Evolutionary conservation across 2,329 filamentous ascomycete species (phyloP), one percentile per base, ranked within the genome.

Genomic region (Magnaporthales sp.): DNA sequence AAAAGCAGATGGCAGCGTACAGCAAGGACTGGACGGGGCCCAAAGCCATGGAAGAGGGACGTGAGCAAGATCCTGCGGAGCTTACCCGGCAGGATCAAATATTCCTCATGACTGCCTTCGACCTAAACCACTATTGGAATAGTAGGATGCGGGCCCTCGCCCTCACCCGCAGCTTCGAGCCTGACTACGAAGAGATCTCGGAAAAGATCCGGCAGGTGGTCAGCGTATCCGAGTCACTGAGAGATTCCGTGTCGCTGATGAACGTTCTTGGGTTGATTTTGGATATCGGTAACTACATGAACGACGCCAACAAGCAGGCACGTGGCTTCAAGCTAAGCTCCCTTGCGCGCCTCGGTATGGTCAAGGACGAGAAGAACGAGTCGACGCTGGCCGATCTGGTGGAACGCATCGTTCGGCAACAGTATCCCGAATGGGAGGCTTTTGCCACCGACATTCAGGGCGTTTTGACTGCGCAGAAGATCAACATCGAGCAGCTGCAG

Each of bases 201-300:
- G 82, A 85, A 58, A 96, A 95, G 80, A 86, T 98, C 68, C 89
- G 89, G 70, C 89, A 95, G 68, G 88, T 99, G n/a, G 91, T 96
- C 46, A 81, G 82, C 31, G 93, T 97, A 9, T 94, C 93, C 4
- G 94, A 98, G 79, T 91, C 92, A 10, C 81, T 99, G 66, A 87
- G 94, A 63, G 93, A 96, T 75, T 97, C 93, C 1, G 92, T 96
- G 29, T 91, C 92, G 29, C 80, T 99, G 73, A 97, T 98, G 89
- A 97, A 96, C 71, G 93, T 99, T 62, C 86, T 99, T 67, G 93
- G 94, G 68, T 84, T 98, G 69, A 99, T 99, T 77, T 82, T 99
- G 73, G 94, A 97, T 77, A 97, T 99, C 74, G 95, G 95, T 77
- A 99, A 99, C 78, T 99, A 97, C 84, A 99, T 99, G 95, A 99